phyloP scores from a whole-genome alignment of 2,329 filamentous ascomycete genomes.

The Rutstroemia sp. region DNA sequence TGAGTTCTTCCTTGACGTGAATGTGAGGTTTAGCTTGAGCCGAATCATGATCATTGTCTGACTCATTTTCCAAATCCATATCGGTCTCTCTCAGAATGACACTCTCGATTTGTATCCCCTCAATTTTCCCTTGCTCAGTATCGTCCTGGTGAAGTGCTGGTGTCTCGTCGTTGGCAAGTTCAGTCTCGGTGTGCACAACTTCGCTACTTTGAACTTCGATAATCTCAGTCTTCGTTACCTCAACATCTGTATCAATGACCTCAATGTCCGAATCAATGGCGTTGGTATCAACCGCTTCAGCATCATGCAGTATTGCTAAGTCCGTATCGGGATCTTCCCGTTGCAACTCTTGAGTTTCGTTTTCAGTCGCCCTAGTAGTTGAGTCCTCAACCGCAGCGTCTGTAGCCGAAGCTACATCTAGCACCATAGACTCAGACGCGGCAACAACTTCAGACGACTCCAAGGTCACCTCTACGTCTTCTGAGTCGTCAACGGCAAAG shows the following conservation, averaged over 20 bases:
- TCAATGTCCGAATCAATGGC: neutral
- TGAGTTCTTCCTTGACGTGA: neutral
- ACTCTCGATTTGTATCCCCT: neutral
- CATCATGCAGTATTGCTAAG: no score
- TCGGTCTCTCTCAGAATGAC: neutral
- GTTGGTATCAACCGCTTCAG: neutral
- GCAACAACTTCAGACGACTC: no score
- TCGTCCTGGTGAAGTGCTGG: neutral
- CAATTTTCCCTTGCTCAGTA: neutral
- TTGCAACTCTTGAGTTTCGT: no score
- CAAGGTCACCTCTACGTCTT: no score
- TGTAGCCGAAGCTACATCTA: neutral
- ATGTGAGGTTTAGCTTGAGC: neutral
- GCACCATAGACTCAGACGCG: no score
- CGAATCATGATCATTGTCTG: neutral
- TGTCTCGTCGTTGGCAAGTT: neutral
- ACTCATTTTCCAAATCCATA: neutral
- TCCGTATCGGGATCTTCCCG: no score
- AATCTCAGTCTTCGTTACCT: neutral
- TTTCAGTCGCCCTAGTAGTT: no score
- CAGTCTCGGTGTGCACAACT: neutral
- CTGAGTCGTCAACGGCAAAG: no score
- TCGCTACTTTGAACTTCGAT: neutral
- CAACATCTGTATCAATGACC: neutral
- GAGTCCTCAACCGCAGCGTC: no score